These are phyloP conservation scores for Ligustrum vulgare DNA, from an alignment of 257 asterid genomes.

Conservation along the genomic window DNA sequence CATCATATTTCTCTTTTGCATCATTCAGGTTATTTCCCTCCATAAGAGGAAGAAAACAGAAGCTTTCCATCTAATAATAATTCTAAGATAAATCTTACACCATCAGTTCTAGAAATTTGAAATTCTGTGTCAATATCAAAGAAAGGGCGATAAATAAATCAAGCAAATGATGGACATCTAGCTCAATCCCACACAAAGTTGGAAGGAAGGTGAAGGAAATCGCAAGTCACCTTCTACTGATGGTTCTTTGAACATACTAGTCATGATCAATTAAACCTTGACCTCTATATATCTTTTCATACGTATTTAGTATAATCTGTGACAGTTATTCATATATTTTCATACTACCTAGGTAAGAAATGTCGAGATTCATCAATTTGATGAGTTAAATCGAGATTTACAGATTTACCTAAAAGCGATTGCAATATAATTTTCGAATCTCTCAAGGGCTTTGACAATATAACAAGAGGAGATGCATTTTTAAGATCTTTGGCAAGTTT, in stretches of 20 bases:
- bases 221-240: conserved; percentile 55
- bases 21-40: not conserved
- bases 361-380: too few species aligned
- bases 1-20: not conserved
- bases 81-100: conserved; percentile 47
- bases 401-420: conserved; percentile 74
- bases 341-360: conserved; percentile 2
- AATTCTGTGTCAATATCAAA: conserved; percentile 13
- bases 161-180: conserved; percentile 4
- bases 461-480: conserved; percentile 74
- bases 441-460: conserved; percentile 71
- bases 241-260: conserved; percentile 63
- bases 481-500: conserved; percentile 55
- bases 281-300: conserved; percentile 80
- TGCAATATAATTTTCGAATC: conserved; percentile 66
- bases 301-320: conserved; percentile 75
- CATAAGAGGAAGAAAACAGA: conserved; percentile 12
- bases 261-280: conserved; percentile 58
- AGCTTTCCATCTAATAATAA: conserved; percentile 13
- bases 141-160: conserved; percentile 9
- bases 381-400: not conserved
- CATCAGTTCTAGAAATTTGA: conserved; percentile 61
- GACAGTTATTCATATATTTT: conserved; percentile 22
- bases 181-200: not conserved
- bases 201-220: conserved; percentile 10